These are phyloP conservation scores for Litsea cubeba DNA, from an alignment of 164 flowering plant species.

Conservation along the genomic window DNA sequence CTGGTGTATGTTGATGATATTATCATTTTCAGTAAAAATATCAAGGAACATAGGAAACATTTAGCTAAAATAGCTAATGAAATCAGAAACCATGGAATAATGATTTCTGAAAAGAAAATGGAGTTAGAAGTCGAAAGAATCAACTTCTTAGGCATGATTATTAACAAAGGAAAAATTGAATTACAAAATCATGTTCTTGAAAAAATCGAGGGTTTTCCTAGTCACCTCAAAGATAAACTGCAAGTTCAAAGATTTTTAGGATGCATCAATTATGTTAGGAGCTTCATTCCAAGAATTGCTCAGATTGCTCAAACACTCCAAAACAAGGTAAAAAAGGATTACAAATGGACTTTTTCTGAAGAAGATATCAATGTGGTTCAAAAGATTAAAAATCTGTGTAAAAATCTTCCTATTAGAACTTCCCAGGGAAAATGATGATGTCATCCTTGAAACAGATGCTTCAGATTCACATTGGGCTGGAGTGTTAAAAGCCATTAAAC, in stretches of 20 bases:
- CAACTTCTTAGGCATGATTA: background rate
- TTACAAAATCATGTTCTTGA: background rate
- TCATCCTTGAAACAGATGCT: background rate
- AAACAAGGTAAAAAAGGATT: background rate
- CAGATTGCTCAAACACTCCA: background rate
- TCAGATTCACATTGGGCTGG: background rate
- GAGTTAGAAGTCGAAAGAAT: too few species aligned
- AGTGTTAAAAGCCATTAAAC: background rate
- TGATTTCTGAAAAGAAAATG: background rate
- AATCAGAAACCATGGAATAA: background rate
- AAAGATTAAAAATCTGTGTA: background rate
- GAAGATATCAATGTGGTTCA: background rate
- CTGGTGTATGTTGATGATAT: background rate
- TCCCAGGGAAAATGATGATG: background rate
- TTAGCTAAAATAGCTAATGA: background rate
- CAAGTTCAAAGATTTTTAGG: background rate
- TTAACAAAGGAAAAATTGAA: background rate
- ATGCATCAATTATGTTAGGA: background rate
- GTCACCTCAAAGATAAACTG: too few species aligned
- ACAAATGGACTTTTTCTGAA: background rate
- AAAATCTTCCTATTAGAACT: background rate
- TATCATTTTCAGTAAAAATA: background rate
- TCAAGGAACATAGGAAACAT: background rate
- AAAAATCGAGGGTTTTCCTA: background rate
- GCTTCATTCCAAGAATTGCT: background rate